phyloP scores from a whole-genome alignment of 768 basidiomycete genomes.

The Boletus subparvulus region DNA sequence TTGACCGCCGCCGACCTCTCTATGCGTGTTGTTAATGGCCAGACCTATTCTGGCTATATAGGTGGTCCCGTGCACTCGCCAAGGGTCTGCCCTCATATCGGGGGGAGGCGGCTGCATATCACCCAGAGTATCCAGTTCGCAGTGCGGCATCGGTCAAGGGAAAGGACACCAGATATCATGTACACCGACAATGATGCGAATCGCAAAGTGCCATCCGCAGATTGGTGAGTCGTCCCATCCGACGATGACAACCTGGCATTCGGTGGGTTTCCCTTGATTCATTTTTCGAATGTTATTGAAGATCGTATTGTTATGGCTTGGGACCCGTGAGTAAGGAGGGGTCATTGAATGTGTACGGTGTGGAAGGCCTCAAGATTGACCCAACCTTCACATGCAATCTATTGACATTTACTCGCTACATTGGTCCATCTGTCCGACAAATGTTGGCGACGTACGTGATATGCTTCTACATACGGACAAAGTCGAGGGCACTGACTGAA shows the following conservation, averaged over 20 bases:
- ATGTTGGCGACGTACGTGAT: too few species aligned
- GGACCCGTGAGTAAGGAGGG: conserved; percentile 1
- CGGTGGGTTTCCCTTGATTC: background rate
- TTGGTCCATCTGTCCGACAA: too few species aligned
- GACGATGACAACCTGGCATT: background rate
- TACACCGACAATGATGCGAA: background rate
- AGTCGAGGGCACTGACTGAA: too few species aligned
- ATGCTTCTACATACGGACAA: too few species aligned
- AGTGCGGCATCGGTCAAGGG: conserved; percentile 22
- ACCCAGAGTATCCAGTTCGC: conserved; percentile 26
- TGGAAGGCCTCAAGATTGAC: conserved; percentile 3
- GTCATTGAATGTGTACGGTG: conserved; percentile 18
- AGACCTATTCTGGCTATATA: conserved; percentile 34
- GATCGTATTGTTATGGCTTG: background rate
- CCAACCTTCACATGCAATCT: too few species aligned
- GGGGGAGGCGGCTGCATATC: conserved; percentile 1
- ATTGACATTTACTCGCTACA: too few species aligned
- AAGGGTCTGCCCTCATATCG: conserved; percentile 44
- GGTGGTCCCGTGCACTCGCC: conserved; percentile 48
- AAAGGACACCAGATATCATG: background rate
- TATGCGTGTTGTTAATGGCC: too few species aligned
- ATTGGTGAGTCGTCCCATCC: background rate
- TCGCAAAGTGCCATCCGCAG: background rate
- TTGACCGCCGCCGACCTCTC: too few species aligned
- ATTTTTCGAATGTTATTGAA: background rate